These are phyloP conservation scores for Pochonia chlamydosporia DNA, from an alignment of 2,329 filamentous ascomycete species.

Conservation along the genomic window DNA sequence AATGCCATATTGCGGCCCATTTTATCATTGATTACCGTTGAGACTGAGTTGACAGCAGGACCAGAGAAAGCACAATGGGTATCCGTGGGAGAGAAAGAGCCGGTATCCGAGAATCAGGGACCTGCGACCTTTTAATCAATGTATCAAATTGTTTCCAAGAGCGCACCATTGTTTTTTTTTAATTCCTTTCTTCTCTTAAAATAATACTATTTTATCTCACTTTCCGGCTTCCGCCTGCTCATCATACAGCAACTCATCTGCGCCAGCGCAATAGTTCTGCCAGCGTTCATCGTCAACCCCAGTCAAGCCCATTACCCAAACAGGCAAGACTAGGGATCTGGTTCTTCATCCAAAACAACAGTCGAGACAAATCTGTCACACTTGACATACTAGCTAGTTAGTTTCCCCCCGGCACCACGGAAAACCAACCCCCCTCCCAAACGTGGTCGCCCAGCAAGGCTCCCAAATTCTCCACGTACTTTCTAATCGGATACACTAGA, in stretches of 20 bases:
- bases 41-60: no score
- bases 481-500: constrained; percentile 12
- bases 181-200: no score
- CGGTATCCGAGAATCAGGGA: background rate
- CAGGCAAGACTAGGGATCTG: constrained; percentile 8
- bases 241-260: no score
- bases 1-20: no score
- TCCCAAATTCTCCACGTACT: background rate
- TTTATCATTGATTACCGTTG: no score
- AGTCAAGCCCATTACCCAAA: constrained; percentile 7
- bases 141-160: background rate
- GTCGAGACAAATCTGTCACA: constrained; percentile 32
- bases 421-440: no score
- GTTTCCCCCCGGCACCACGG: no score
- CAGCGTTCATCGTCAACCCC: background rate
- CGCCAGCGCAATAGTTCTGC: no score
- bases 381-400: constrained; percentile 8
- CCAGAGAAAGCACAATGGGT: no score
- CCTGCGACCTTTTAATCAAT: background rate
- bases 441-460: constrained; percentile 14
- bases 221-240: no score
- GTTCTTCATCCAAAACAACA: constrained; percentile 20
- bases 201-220: no score
- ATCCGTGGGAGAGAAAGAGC: background rate
- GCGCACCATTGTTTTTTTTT: no score